Evolutionary conservation across 495 filamentous ascomycete genomes (phyloP).

Genomic region (Trichoderma reesei): DNA sequence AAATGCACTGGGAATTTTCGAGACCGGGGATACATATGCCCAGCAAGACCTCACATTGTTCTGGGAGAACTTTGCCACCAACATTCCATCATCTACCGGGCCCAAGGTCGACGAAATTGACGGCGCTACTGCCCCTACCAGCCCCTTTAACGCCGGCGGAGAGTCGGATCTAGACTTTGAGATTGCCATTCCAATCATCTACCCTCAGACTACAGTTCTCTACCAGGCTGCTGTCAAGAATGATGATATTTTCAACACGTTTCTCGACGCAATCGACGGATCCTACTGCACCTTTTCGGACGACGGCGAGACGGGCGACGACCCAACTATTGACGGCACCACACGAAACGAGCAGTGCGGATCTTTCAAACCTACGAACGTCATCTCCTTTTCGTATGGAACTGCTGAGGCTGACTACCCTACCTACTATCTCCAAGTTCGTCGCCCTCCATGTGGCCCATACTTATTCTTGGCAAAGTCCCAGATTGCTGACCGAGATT

Average conservation of each 20-base stretch:
- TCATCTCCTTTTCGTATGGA: conserved; percentile 26
- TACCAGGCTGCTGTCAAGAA: conserved; percentile 33
- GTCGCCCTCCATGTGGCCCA: conserved; percentile 8
- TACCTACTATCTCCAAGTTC: neutral
- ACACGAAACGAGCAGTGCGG: conserved; percentile 53
- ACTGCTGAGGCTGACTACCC: conserved; percentile 16
- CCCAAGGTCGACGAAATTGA: conserved; percentile 8
- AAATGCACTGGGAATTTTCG: neutral
- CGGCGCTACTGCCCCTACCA: conserved; percentile 19
- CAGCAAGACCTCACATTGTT: neutral
- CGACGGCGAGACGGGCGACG: conserved; percentile 27
- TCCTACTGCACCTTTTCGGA: conserved; percentile 46
- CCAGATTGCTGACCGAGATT: conserved; percentile 12
- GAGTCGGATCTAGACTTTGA: conserved; percentile 30
- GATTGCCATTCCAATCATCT: conserved; percentile 34
- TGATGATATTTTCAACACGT: conserved; percentile 23
- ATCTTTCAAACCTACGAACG: conserved; percentile 24
- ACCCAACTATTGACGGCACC: conserved; percentile 35
- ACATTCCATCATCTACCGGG: neutral
- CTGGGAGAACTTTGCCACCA: neutral
- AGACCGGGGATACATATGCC: neutral
- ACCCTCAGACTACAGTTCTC: conserved; percentile 48
- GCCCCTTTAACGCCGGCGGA: conserved; percentile 12
- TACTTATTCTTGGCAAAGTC: neutral
- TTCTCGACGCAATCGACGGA: conserved; percentile 43